Conservation (phyloP, 495 filamentous ascomycete genomes). For the Aspergillus biplanus region DNA sequence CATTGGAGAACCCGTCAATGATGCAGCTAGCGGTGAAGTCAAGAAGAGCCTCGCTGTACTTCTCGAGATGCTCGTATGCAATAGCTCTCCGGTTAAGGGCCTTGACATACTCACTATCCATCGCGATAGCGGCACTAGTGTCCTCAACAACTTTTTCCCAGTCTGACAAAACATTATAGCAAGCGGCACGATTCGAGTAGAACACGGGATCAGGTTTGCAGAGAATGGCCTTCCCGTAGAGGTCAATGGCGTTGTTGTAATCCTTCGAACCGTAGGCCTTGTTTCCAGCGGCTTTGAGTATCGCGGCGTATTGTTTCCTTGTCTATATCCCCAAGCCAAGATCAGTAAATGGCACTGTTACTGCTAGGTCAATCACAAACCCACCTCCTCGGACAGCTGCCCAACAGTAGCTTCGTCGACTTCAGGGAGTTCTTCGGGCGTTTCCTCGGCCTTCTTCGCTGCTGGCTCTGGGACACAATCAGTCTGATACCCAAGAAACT, state of each 20-base stretch:
- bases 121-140: constrained; percentile 87
- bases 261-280: constrained; percentile 93
- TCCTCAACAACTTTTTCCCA: constrained; percentile 98
- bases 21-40: constrained; percentile 99
- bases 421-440: constrained; percentile 79
- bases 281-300: constrained; percentile 94
- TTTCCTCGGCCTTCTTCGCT: constrained; percentile 61
- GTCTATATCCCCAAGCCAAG: constrained; percentile 34
- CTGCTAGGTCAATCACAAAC: constrained; percentile 14
- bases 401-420: constrained; percentile 79
- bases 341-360: constrained; percentile 13
- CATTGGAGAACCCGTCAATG: constrained; percentile 93
- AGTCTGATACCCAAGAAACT: constrained; percentile 18
- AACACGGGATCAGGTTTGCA: constrained; percentile 98
- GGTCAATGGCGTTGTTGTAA: constrained; percentile 85
- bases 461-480: constrained; percentile 41
- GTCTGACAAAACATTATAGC: constrained; percentile 86
- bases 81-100: constrained; percentile 94
- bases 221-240: constrained; percentile 93
- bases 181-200: constrained; percentile 98
- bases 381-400: constrained; percentile 67
- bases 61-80: constrained; percentile 89
- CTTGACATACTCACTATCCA: constrained; percentile 96
- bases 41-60: constrained; percentile 91
- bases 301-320: constrained; percentile 79